A percentile compares a stretch with the other conserved stretches of the same genome.
These are phyloP conservation scores for Wickerhamomyces xylosicus DNA, from an alignment of 805 yeast genomes.

Conservation along the genomic window DNA sequence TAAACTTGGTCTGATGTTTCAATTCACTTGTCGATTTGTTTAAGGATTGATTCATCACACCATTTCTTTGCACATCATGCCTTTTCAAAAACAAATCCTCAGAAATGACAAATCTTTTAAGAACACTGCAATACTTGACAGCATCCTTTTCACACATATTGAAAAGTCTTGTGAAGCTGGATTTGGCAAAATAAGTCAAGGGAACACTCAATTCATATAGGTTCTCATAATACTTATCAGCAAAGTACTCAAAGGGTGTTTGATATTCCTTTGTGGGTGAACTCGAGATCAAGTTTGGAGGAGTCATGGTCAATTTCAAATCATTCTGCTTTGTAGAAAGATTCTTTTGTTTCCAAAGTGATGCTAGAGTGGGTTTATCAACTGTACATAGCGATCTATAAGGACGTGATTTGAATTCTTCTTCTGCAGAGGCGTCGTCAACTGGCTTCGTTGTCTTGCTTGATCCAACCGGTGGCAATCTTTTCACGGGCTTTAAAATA, in stretches of 20 bases:
- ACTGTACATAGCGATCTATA: constrained; percentile 12
- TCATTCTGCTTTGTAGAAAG: constrained; percentile 4
- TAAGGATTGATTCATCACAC: constrained; percentile 16
- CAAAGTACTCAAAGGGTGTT: constrained; percentile 18
- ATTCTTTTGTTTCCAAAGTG: constrained; percentile 1
- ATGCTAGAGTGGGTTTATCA: background rate
- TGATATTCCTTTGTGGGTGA: constrained; percentile 11
- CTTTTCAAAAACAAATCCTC: constrained; percentile 32
- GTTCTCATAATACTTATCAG: constrained; percentile 24
- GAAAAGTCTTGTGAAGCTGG: constrained; percentile 35
- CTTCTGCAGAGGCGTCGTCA: no score
- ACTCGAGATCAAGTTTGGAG: constrained; percentile 9
- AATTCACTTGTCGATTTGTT: constrained; percentile 6
- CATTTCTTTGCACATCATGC: constrained; percentile 23
- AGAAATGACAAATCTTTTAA: constrained; percentile 24
- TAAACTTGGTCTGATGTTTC: constrained; percentile 18
- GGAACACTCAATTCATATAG: constrained; percentile 26
- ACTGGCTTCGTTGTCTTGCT: no score
- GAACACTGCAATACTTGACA: constrained; percentile 12
- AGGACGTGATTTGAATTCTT: constrained; percentile 2
- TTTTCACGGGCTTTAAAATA: background rate
- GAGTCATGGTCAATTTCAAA: constrained; percentile 15
- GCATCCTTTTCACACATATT: constrained; percentile 27
- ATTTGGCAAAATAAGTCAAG: constrained; percentile 33
- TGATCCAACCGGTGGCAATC: background rate